These are phyloP conservation scores for Fibroporia radiculosa DNA, from an alignment of 768 basidiomycete species.

Conservation along the genomic window DNA sequence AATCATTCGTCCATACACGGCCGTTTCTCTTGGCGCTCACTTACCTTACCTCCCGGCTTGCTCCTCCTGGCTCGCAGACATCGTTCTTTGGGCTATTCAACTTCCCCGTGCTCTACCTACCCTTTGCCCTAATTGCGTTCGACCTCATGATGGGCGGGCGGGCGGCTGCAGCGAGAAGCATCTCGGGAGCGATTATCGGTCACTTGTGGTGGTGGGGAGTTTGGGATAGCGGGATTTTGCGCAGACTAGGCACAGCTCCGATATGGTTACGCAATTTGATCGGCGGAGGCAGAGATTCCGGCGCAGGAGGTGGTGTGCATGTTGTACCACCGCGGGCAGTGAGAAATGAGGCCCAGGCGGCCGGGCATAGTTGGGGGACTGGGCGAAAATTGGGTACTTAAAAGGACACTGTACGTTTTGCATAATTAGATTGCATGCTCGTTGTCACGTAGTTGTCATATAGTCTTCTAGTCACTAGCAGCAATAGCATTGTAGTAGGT, in stretches of 20 bases:
- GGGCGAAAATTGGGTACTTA: slow-evolving; percentile 42
- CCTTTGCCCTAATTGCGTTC: slow-evolving; percentile 65
- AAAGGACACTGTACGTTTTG: neutral
- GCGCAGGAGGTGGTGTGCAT: slow-evolving; percentile 42
- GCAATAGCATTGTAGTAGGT: too few relatives aligned
- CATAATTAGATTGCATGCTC: too few relatives aligned
- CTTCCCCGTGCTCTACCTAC: slow-evolving; percentile 64
- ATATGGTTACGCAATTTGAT: slow-evolving; percentile 47
- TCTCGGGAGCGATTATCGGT: slow-evolving; percentile 70
- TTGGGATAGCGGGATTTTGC: slow-evolving; percentile 39
- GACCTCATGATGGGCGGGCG: slow-evolving; percentile 64
- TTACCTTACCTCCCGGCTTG: slow-evolving; percentile 61
- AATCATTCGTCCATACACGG: slow-evolving; percentile 47
- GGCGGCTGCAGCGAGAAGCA: slow-evolving; percentile 39
- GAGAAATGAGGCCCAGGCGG: slow-evolving; percentile 13
- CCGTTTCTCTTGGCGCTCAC: slow-evolving; percentile 60
- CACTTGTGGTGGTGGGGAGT: slow-evolving; percentile 79
- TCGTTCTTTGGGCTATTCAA: slow-evolving; percentile 76
- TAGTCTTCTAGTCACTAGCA: too few relatives aligned
- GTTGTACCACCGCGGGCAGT: slow-evolving; percentile 38
- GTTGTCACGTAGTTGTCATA: too few relatives aligned
- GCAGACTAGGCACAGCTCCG: slow-evolving; percentile 45
- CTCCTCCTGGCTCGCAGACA: slow-evolving; percentile 58
- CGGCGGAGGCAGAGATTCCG: slow-evolving; percentile 36
- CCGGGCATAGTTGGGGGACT: slow-evolving; percentile 44